Base-by-base conservation (phyloP, 176 grass and related monocot genomes). In the Aegilops tauschii region DNA sequence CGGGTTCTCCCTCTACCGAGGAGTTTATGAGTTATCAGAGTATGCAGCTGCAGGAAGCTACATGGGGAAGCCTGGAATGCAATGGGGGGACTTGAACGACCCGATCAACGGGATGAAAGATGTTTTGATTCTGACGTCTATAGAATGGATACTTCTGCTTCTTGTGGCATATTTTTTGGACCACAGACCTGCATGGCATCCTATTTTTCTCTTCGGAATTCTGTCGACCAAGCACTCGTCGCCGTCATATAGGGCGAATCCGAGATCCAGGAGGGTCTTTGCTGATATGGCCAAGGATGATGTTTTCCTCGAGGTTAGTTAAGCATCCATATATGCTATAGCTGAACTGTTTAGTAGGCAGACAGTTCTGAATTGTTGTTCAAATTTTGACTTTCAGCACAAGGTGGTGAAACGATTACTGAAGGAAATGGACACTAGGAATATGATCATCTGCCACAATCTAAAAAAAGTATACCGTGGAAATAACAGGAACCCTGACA, bases 401-500 rank as follows among this genome's bases (percentile, higher is more conserved):
- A 79, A 89, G 80, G 31, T 80, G 32, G 93, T 93, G 77, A 86
- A 79, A 81, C 72, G 50, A 12, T 71, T 89, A 44, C 14, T 93
- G 2, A 77, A 31, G 31, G 77, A 91, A 47, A 86, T 87, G 79
- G 69, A 85, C 74, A 76, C 47, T 7, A 78, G 27, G 37, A 77
- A 91, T 82, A 84, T 83, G 74, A 87, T 95, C 35, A 80, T 95
- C 58, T 93, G 86, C 44, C 54, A 93, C 82, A 92, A 95, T 44
- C 80, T 95, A 31, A 86, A 84, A 44, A 95, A 93, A 64, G 91
- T 91, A 14, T 91, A 93, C 59, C 88, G 71, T 36, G 93, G 93
- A 70, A 88, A 84, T 64, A 92, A 93, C 69, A 77, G 91, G 44
- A 93, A 87, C 63, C 89, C 91, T n/a, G 78, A 90, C 45, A 96